Evolutionary conservation across 2,329 filamentous ascomycete genomes (phyloP).

Genomic region (Xylariaceae sp.): DNA sequence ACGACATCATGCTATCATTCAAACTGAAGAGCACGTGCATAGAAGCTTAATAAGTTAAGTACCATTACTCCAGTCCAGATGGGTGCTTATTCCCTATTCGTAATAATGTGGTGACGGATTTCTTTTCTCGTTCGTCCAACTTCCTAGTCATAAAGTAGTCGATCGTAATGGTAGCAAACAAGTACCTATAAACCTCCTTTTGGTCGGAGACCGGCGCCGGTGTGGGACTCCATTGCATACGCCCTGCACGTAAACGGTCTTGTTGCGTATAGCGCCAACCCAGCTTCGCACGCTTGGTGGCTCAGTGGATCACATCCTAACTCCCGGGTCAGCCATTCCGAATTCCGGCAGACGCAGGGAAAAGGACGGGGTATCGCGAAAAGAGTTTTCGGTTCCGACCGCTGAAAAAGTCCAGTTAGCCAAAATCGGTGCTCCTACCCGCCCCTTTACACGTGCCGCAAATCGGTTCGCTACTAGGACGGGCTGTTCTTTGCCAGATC

Average conservation of each 20-base stretch:
- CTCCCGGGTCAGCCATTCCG: conserved; percentile 23
- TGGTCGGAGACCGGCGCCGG: conserved; percentile 20
- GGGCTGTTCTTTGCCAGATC: not conserved
- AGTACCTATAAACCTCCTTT: not conserved
- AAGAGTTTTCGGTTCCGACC: too few relatives aligned
- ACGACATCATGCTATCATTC: not conserved
- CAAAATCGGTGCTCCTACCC: not conserved
- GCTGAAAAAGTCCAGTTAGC: too few relatives aligned
- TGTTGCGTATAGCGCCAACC: conserved; percentile 15
- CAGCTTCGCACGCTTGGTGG: conserved; percentile 15
- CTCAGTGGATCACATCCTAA: conserved; percentile 12
- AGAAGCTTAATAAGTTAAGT: not conserved
- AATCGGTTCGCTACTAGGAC: conserved; percentile 4
- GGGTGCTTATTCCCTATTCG: not conserved
- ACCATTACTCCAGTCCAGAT: too few relatives aligned
- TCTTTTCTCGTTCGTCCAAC: conserved; percentile 6
- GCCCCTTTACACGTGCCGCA: conserved; percentile 1
- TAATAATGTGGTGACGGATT: not conserved
- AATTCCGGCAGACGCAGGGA: conserved; percentile 18
- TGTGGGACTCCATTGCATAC: conserved; percentile 13
- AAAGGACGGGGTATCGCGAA: conserved; percentile 4
- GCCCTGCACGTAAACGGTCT: conserved; percentile 20
- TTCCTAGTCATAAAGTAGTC: not conserved
- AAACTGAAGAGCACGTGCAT: not conserved
- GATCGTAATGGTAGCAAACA: too few relatives aligned